Base-by-base conservation (phyloP, 169 alveolate genomes). In the Plasmodium adleri region DNA sequence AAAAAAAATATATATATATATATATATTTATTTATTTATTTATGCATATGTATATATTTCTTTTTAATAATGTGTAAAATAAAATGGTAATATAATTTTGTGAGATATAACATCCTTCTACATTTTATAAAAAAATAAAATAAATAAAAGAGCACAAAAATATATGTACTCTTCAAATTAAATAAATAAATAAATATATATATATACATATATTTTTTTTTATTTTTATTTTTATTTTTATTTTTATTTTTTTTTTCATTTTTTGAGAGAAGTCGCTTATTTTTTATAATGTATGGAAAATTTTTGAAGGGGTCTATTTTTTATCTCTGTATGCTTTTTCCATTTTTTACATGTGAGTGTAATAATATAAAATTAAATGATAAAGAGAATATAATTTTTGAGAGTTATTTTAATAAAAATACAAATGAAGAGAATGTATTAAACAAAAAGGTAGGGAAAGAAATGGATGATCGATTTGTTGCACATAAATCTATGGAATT, bases 231-330 rank as follows among this genome's bases (percentile, higher is more conserved):
- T 63, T 0, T 63, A 3, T 63, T 2, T 10, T 20, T 24, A 9
- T 17, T 20, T 63, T 28, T 0, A 24, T 24, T 6, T 22, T 24
- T 28, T 28, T 28, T 28, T 28, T 10, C 4, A 5, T 68, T 62
- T 45, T 43, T 15, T 43, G 22, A 20, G 0, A 39, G 5, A 39
- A 39, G 47, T 39, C 47, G 54, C 28, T 26, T 43, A 45, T 20
- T 20, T 26, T 32, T 8, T 60, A 78, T 66, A 39, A 78, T 78
- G 89, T 64, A 64, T 78, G 52, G 20, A 10, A 28, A 15, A 26
- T 45, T 78, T 66, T 39, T 39, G 47, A 39, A 39, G 47, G 47
- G 47, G 47, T 52, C 15, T 17, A 45, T 78, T 45, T 78, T 70
- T 24, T 78, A 43, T 62, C 17, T 78, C 28, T 50, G 32, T 15